Conservation (phyloP, 2,329 filamentous ascomycete genomes). For the Alternaria sp. region DNA sequence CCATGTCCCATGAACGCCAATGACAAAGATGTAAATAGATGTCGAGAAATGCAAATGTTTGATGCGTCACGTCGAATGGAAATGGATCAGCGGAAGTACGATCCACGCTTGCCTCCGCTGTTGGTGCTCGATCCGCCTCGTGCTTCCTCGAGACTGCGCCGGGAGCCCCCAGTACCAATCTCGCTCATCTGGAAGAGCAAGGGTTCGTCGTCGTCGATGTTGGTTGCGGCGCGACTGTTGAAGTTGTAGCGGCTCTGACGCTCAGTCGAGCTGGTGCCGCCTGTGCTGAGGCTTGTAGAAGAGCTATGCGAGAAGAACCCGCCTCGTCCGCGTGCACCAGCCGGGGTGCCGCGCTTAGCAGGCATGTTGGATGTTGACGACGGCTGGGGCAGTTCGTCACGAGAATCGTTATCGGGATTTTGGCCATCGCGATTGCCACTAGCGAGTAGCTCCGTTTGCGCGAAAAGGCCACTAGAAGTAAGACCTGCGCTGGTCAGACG, state of each 20-base stretch:
- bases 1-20: background rate
- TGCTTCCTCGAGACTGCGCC: constrained; percentile 50
- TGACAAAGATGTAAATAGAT: background rate
- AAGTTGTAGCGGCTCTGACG: constrained; percentile 55
- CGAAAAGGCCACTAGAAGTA: constrained; percentile 70
- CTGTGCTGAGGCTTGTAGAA: constrained; percentile 41
- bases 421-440: constrained; percentile 39
- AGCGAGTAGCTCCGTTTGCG: constrained; percentile 48
- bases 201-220: constrained; percentile 70
- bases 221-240: constrained; percentile 50
- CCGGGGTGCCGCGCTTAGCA: constrained; percentile 36
- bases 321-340: constrained; percentile 38
- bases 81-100: constrained; percentile 21
- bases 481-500: constrained; percentile 58
- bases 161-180: constrained; percentile 59
- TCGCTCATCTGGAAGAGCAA: constrained; percentile 78
- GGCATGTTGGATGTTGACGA: constrained; percentile 41
- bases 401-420: constrained; percentile 30
- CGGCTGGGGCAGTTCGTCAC: constrained; percentile 37
- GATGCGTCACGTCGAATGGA: background rate
- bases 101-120: constrained; percentile 38
- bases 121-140: constrained; percentile 41
- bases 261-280: constrained; percentile 46
- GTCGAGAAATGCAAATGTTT: constrained; percentile 3
- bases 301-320: constrained; percentile 44